These are phyloP conservation scores for Arabis hirsuta DNA, from an alignment of 345 rosid species.

Conservation along the genomic window DNA sequence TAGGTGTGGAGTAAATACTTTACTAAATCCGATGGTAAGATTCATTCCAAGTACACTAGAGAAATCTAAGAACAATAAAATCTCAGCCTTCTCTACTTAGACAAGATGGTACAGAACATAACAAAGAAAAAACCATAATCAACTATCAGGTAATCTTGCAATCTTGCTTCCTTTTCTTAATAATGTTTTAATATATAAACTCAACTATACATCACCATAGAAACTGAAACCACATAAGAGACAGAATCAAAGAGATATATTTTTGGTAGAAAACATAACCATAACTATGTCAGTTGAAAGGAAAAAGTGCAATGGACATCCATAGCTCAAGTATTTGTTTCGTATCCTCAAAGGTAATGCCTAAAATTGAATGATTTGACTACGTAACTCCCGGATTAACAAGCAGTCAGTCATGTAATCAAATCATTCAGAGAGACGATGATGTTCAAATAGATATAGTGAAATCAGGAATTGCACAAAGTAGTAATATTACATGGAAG, in stretches of 20 bases:
- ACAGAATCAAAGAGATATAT: constrained; percentile 17
- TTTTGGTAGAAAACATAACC: constrained; percentile 23
- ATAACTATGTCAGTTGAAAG: background rate
- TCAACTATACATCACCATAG: constrained; percentile 68
- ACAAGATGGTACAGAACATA: background rate
- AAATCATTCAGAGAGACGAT: background rate
- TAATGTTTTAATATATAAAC: constrained; percentile 51
- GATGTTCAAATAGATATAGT: background rate
- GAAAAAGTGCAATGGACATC: background rate
- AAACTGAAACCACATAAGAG: constrained; percentile 50
- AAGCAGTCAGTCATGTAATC: too few relatives aligned
- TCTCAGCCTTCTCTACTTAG: constrained; percentile 17
- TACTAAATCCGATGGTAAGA: background rate
- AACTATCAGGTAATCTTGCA: constrained; percentile 28
- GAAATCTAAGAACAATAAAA: background rate
- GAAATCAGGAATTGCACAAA: background rate
- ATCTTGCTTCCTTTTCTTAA: constrained; percentile 59
- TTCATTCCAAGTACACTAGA: background rate
- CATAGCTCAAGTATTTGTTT: too few relatives aligned
- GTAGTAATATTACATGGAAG: constrained; percentile 44
- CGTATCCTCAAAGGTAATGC: too few relatives aligned
- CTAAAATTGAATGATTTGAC: background rate
- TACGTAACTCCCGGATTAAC: too few relatives aligned
- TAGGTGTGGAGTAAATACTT: background rate
- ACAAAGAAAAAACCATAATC: too few relatives aligned